Evolutionary conservation across 352 stramenopile genomes (phyloP), one percentile per base, ranked within the genome.

Genomic region (Phytophthora cajani): DNA sequence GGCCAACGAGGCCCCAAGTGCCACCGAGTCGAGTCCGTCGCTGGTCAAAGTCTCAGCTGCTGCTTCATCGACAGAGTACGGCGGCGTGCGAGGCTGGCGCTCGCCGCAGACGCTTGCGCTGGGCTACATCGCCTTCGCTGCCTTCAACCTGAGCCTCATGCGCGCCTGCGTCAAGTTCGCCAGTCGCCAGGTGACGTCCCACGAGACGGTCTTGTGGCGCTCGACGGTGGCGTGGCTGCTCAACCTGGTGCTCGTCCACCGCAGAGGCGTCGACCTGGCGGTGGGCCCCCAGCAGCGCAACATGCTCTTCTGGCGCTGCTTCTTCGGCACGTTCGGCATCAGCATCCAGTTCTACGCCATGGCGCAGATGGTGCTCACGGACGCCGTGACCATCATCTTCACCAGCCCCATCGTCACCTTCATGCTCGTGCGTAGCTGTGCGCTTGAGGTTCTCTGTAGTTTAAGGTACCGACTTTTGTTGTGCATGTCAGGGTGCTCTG

Each of bases 331-430:
- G 7, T 69, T 69, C 6, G 85, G 73, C 5, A 90, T 92, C 36
- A 75, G 77, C 27, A 81, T 91, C 60, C 73, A 76, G 55, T 91
- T 90, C 64, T 93, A 87, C 67, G 81, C 83, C 19, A 89, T 93
- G 56, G 83, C 81, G 21, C 74, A 85, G 33, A 93, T 93, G 85
- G 81, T 93, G 59, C 70, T 93, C 4, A 84, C 83, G 1, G 85
- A 93, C 49, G 83, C 85, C 9, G 87, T 81, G 50, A 81, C 88
- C 9, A 72, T 93, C 47, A 85, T 87, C 58, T 91, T 90, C 53
- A 79, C 74, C 21, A 89, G 81, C 16, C 85, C 85, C 10, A 80
- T 93, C 38, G 58, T 89, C 40, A 90, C 81, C 2, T 89, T 93
- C 66, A 80, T 93, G 60, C 61, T 93, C 44, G 83, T 91, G 62